Base-by-base conservation (phyloP, 371 early-diverging fungal genomes). In the Choanephora cucurbitarum region DNA sequence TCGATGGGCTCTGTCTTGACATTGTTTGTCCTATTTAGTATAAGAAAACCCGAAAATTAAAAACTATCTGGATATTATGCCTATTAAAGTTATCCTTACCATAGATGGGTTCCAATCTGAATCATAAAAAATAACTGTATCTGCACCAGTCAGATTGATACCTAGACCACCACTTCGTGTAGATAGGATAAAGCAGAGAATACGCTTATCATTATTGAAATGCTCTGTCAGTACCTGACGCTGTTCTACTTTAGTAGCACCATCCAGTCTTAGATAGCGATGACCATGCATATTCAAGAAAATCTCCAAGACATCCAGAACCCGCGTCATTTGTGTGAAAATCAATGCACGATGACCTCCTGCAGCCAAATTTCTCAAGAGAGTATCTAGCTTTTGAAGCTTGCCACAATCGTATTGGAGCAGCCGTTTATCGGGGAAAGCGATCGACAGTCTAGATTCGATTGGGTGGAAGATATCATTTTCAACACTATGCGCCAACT, bases 291-390 rank as follows among this genome's bases (percentile, higher is more conserved):
- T 88, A 44, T 89, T 87, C 56, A 97, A 73, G 81, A 94, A 99
- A 59, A 95, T 94, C 66, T 95, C 97, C 58, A 99, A 80, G 28
- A 99, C 91, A 67, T 97, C 94, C 79, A 99, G 81, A 39, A 98
- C 91, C 39, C 88, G 83, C 8, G 99, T 98, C 99, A 99, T 99
- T 73, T 99, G 99, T 50, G 97, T 97, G 62, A 98, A 98, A 51
- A 98, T 88, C 57, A 98, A 71, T 0, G 91, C 94, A 34, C 95
- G 88, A 62, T 94, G 95, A 3, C 93, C 83, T 44, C 83, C 84
- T 3, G 77, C 79, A 37, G 89, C 86, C 41, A 97, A 70, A n/a
- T 83, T 75, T 6, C 82, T 78, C 37, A 98, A 66, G 21, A 97
- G 70, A 54, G 70, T 82, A 63, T 91, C 96, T 31, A 97, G 70